A percentile compares a stretch with the other conserved stretches of the same genome.
These are phyloP conservation scores for Paxillus rubicundulus DNA, from an alignment of 768 basidiomycete species.

Conservation along the genomic window DNA sequence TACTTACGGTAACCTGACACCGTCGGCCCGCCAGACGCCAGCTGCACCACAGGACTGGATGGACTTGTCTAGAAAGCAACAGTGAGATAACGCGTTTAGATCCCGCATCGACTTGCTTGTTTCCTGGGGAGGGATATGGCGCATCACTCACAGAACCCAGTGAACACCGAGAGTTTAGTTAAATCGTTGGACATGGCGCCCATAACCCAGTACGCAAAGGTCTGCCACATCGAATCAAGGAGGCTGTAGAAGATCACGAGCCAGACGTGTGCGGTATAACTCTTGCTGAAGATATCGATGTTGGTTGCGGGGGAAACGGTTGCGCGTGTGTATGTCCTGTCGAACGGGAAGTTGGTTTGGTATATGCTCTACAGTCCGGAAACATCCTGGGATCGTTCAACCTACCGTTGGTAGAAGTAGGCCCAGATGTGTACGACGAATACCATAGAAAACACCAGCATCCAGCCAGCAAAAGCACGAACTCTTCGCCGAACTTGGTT, in stretches of 20 bases:
- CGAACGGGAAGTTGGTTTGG: not conserved
- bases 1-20: conserved; percentile 56
- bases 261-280: conserved; percentile 56
- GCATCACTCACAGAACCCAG: conserved; percentile 70
- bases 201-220: conserved; percentile 80
- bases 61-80: conserved; percentile 53
- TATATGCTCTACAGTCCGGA: not conserved
- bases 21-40: conserved; percentile 72
- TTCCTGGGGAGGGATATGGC: not conserved
- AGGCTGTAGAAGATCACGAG: conserved; percentile 75
- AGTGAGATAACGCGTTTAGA: not conserved
- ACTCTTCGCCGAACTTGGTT: conserved; percentile 53
- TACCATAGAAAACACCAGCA: conserved; percentile 58
- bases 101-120: not conserved
- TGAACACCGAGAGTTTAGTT: conserved; percentile 73
- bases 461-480: conserved; percentile 73
- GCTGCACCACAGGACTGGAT: conserved; percentile 74
- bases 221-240: conserved; percentile 85
- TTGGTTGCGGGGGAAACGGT: conserved; percentile 37
- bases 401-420: conserved; percentile 72
- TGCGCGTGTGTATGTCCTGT: conserved; percentile 59
- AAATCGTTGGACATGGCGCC: conserved; percentile 86
- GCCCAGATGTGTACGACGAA: conserved; percentile 75
- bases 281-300: conserved; percentile 58
- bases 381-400: not conserved